phyloP scores from a whole-genome alignment of 495 filamentous ascomycete genomes.

The Hyphodiscus hymeniophilus region DNA sequence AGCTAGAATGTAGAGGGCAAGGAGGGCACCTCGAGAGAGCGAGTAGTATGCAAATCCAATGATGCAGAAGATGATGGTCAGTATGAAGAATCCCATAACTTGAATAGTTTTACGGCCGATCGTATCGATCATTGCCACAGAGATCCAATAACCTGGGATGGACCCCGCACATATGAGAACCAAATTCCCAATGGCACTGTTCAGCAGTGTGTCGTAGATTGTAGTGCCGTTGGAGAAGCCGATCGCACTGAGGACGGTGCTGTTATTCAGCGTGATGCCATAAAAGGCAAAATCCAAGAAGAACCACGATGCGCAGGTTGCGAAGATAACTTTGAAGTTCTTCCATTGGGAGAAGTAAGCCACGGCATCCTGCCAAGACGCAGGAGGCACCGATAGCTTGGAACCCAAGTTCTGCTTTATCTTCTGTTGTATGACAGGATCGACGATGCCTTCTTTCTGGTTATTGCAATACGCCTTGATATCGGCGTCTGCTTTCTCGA shows the following conservation, averaged over 20 bases:
- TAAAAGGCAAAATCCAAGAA: slow-evolving; percentile 48
- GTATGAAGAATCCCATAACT: slow-evolving; percentile 62
- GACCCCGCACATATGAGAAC: slow-evolving; percentile 69
- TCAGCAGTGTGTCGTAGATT: slow-evolving; percentile 58
- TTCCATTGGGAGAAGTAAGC: slow-evolving; percentile 60
- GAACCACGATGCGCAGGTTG: slow-evolving; percentile 77
- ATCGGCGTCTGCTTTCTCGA: slow-evolving; percentile 62
- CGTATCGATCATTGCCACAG: slow-evolving; percentile 60
- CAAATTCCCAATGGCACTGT: slow-evolving; percentile 65
- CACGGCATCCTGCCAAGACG: slow-evolving; percentile 56
- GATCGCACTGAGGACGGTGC: slow-evolving; percentile 58
- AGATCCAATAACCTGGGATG: slow-evolving; percentile 74
- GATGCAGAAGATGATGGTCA: slow-evolving; percentile 64
- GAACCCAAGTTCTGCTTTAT: slow-evolving; percentile 25
- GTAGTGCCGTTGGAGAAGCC: slow-evolving; percentile 42
- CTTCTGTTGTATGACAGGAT: slow-evolving; percentile 12
- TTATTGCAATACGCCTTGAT: slow-evolving; percentile 55
- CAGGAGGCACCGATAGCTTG: slow-evolving; percentile 47
- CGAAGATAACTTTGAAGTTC: slow-evolving; percentile 65
- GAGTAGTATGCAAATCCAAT: slow-evolving; percentile 68
- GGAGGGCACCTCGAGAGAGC: slow-evolving; percentile 38
- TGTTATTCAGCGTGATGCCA: slow-evolving; percentile 71
- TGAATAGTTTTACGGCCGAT: slow-evolving; percentile 78
- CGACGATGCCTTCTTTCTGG: slow-evolving; percentile 37
- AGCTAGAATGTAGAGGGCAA: slow-evolving; percentile 72